Conservation (phyloP, 2,329 filamentous ascomycete genomes). For the Emergomyces africanus region DNA sequence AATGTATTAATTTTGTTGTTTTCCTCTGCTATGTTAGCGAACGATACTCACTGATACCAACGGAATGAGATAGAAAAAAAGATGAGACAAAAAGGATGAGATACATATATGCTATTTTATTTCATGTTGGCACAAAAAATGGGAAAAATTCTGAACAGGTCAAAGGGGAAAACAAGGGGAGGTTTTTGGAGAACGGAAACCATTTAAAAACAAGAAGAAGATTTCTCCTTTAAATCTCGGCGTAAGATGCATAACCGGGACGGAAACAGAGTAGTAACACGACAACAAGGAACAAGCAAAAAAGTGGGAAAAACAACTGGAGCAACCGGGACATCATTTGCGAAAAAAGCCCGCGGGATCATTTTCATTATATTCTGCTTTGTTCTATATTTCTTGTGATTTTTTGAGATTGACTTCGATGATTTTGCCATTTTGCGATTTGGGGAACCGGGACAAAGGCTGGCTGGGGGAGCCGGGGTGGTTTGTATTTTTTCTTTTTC, state of each 20-base stretch:
- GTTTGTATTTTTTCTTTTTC: too few species aligned
- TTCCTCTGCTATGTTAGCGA: background rate
- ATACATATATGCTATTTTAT: background rate
- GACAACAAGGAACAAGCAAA: too few species aligned
- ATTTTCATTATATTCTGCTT: background rate
- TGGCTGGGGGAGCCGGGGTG: too few species aligned
- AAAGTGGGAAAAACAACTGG: too few species aligned
- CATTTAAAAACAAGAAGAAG: background rate
- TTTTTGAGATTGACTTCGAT: too few species aligned
- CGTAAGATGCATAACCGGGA: background rate
- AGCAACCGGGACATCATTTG: too few species aligned
- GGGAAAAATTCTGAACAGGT: background rate
- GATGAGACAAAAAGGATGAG: background rate
- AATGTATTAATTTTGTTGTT: constrained; percentile 8
- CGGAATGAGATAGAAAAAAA: background rate
- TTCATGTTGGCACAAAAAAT: background rate
- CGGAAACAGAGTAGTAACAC: background rate
- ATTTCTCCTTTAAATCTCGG: background rate
- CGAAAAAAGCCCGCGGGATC: too few species aligned
- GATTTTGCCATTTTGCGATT: too few species aligned
- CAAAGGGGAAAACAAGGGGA: background rate
- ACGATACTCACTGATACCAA: background rate
- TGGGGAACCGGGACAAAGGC: too few species aligned
- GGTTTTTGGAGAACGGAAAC: background rate
- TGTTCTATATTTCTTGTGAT: background rate